Evolutionary conservation across 768 basidiomycete genomes (phyloP).

Genomic region (Lactifluus pinguis): DNA sequence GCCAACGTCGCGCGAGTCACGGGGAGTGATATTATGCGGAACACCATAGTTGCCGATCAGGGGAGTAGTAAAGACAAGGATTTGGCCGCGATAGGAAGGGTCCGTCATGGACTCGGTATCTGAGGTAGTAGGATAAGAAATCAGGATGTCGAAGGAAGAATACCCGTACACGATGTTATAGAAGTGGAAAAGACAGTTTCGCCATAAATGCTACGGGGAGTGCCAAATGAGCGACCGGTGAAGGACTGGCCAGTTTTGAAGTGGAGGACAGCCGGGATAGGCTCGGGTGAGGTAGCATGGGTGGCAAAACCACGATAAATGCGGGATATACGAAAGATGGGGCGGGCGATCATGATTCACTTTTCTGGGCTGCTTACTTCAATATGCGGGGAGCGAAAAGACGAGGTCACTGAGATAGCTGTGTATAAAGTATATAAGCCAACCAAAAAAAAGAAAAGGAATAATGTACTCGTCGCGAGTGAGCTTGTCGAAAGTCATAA

Average conservation of each 20-base stretch:
- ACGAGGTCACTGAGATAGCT: conserved; percentile 91
- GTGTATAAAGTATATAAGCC: conserved; percentile 23
- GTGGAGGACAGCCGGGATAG: conserved; percentile 76
- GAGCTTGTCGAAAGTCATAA: conserved; percentile 79
- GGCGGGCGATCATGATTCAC: conserved; percentile 48
- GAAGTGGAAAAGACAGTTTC: conserved; percentile 99
- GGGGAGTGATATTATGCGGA: conserved; percentile 66
- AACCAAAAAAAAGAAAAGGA: not conserved
- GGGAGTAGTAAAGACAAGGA: conserved; percentile 96
- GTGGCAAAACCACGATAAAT: conserved; percentile 59
- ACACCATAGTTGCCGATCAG: conserved; percentile 99
- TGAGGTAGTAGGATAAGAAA: conserved; percentile 26
- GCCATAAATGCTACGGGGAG: conserved; percentile 78
- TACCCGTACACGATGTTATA: conserved; percentile 74
- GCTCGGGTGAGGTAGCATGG: conserved; percentile 36
- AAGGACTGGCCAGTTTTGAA: conserved; percentile 93
- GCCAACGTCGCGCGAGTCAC: conserved; percentile 70
- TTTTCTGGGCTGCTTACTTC: conserved; percentile 22
- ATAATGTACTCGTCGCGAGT: conserved; percentile 78
- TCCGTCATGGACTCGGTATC: conserved; percentile 99
- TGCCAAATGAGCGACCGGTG: conserved; percentile 82
- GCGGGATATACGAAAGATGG: conserved; percentile 39
- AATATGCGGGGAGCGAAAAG: conserved; percentile 55
- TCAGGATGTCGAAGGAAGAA: conserved; percentile 1
- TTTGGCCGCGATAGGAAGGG: conserved; percentile 96